These are phyloP conservation scores for Dunaliella sp. DNA, from an alignment of 139 green algal species.

Conservation along the genomic window DNA sequence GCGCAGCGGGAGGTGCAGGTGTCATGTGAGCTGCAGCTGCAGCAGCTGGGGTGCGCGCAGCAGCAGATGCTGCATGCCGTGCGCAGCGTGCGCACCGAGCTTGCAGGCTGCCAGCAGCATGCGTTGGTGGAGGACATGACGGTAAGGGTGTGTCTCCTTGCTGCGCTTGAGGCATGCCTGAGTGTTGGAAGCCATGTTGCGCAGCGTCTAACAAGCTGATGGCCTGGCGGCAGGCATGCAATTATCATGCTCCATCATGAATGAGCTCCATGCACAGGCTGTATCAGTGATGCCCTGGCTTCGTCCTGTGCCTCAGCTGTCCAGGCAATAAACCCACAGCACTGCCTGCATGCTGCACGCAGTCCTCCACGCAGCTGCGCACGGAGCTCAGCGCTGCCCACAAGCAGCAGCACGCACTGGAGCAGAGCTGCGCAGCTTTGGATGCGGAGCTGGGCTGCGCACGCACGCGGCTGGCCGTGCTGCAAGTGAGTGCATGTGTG, in stretches of 20 bases:
- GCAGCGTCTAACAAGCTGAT: too few species aligned
- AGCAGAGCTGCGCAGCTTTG: neutral
- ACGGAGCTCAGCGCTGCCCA: neutral
- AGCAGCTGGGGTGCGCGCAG: conserved; percentile 14
- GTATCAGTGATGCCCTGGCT: too few species aligned
- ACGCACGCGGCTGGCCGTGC: conserved; percentile 5
- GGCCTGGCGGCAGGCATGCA: too few species aligned
- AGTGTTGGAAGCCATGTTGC: too few species aligned
- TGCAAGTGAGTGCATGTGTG: neutral
- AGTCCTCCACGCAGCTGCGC: neutral
- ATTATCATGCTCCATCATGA: too few species aligned
- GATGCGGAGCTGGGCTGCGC: neutral
- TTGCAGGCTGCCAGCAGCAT: neutral
- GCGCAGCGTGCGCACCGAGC: neutral
- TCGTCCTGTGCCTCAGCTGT: too few species aligned
- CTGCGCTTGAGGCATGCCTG: too few species aligned
- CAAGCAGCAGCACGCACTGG: neutral
- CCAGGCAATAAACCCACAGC: too few species aligned
- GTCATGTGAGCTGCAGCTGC: conserved; percentile 5
- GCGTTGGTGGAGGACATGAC: neutral
- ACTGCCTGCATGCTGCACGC: neutral
- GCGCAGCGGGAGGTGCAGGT: conserved; percentile 3
- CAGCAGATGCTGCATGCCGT: conserved; percentile 22
- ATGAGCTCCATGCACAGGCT: too few species aligned
- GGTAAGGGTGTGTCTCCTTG: neutral